A percentile compares a stretch with the other conserved stretches of the same genome.
Evolutionary conservation across 371 early-diverging fungal species (phyloP).

Genomic region (Syncephalis fuscata): DNA sequence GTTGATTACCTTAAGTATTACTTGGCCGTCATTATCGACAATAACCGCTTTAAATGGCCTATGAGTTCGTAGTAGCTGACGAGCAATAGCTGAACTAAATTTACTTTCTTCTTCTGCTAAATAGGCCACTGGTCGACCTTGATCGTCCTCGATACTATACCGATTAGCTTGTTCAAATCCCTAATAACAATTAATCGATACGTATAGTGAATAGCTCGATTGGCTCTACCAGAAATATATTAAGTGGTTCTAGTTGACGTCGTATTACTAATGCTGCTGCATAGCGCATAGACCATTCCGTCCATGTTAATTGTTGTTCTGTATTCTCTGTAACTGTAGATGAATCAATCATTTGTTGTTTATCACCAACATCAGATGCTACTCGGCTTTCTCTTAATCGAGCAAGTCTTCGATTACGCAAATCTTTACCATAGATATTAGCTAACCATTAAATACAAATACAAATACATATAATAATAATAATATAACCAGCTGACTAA

Average conservation of each 20-base stretch:
- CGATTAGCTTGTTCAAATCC: slow-evolving; percentile 83
- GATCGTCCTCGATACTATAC: slow-evolving; percentile 58
- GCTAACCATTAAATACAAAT: no score
- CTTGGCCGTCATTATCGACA: slow-evolving; percentile 45
- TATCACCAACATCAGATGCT: no score
- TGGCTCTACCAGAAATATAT: slow-evolving; percentile 26
- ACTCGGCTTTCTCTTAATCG: no score
- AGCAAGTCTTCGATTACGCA: no score
- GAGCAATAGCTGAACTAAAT: slow-evolving; percentile 34
- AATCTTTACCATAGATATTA: no score
- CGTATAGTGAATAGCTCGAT: background rate
- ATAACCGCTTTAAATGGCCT: slow-evolving; percentile 64
- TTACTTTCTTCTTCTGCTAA: slow-evolving; percentile 61
- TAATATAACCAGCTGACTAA: no score
- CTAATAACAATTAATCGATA: background rate
- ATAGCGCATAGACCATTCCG: slow-evolving; percentile 19
- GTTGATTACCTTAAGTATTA: slow-evolving; percentile 55
- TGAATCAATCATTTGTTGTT: no score
- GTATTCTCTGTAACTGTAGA: background rate
- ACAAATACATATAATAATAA: no score
- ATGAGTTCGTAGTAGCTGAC: slow-evolving; percentile 63
- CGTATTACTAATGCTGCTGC: slow-evolving; percentile 42
- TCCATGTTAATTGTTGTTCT: slow-evolving; percentile 17
- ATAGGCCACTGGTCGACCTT: slow-evolving; percentile 55
- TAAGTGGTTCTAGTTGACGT: slow-evolving; percentile 72